Conservation (phyloP, 1,139 yeast species). For the Pichia sp. region DNA sequence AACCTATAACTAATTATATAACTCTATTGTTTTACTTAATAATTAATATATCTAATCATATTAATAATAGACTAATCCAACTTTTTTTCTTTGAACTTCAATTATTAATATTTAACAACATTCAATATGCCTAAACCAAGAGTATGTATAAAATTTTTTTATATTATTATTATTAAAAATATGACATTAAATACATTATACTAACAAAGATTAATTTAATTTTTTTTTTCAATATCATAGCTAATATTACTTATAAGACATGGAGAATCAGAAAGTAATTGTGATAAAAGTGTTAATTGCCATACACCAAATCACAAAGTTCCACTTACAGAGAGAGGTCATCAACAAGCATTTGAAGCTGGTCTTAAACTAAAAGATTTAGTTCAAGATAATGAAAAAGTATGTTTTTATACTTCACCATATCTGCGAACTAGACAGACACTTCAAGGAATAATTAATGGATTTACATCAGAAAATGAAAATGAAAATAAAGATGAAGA, state of each 20-base stretch:
- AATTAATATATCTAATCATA: too few species aligned
- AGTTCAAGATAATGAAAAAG: conserved; percentile 44
- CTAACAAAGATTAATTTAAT: too few species aligned
- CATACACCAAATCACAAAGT: conserved; percentile 74
- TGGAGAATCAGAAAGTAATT: conserved; percentile 88
- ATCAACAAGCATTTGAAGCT: conserved; percentile 59
- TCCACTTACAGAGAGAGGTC: conserved; percentile 63
- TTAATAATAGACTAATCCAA: too few species aligned
- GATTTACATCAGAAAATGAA: conserved; percentile 32
- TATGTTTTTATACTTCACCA: conserved; percentile 75
- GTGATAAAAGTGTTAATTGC: conserved; percentile 71
- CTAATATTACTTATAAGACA: conserved; percentile 75
- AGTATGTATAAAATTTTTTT: conserved; percentile 33
- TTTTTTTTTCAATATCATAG: conserved; percentile 7
- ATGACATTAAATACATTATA: too few species aligned
- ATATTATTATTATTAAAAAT: too few species aligned
- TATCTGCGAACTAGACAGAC: conserved; percentile 79
- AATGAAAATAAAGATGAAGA: too few species aligned
- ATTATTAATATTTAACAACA: too few species aligned
- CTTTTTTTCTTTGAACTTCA: too few species aligned
- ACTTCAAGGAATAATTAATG: conserved; percentile 57
- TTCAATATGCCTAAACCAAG: conserved; percentile 50
- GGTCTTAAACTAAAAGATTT: conserved; percentile 53
- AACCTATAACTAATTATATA: too few species aligned
- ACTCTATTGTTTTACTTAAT: too few species aligned